These are phyloP conservation scores for Fomes fomentarius DNA, from an alignment of 1,284 basidiomycete species.

Conservation along the genomic window DNA sequence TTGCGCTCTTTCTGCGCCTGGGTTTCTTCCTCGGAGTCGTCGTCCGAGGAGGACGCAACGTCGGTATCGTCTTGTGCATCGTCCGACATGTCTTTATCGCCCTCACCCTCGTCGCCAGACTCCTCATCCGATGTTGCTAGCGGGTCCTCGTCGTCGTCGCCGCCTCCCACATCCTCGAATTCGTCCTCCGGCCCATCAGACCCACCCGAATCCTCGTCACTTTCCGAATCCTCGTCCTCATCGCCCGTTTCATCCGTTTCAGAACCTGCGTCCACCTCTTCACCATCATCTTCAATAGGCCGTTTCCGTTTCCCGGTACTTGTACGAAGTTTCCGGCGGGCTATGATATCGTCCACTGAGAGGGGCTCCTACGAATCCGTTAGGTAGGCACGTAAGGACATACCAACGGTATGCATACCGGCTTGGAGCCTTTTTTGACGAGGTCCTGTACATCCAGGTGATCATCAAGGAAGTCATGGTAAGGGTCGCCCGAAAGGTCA, in stretches of 20 bases:
- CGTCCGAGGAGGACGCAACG: constrained; percentile 40
- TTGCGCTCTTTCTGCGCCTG: constrained; percentile 79
- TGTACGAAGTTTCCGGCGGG: constrained; percentile 56
- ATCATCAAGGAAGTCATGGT: constrained; percentile 52
- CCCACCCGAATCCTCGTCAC: constrained; percentile 28
- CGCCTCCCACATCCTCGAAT: constrained; percentile 32
- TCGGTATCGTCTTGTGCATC: constrained; percentile 42
- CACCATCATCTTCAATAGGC: constrained; percentile 35
- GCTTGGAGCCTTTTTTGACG: constrained; percentile 64
- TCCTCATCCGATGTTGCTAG: constrained; percentile 51
- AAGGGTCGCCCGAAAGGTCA: constrained; percentile 75
- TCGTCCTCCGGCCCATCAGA: constrained; percentile 49
- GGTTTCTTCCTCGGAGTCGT: constrained; percentile 67
- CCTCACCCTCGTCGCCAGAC: constrained; percentile 41
- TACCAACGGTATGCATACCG: constrained; percentile 48
- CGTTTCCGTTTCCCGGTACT: constrained; percentile 62
- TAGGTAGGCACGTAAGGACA: constrained; percentile 10
- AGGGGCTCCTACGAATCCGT: constrained; percentile 61
- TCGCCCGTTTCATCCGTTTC: constrained; percentile 41
- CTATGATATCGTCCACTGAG: constrained; percentile 92
- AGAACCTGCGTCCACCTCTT: constrained; percentile 43
- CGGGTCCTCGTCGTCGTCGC: constrained; percentile 48
- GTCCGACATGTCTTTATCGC: constrained; percentile 42
- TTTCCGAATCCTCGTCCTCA: constrained; percentile 22
- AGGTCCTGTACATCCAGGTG: constrained; percentile 49